Evolutionary conservation across 441 rosid species (phyloP).

Genomic region (Capsella rubella): DNA sequence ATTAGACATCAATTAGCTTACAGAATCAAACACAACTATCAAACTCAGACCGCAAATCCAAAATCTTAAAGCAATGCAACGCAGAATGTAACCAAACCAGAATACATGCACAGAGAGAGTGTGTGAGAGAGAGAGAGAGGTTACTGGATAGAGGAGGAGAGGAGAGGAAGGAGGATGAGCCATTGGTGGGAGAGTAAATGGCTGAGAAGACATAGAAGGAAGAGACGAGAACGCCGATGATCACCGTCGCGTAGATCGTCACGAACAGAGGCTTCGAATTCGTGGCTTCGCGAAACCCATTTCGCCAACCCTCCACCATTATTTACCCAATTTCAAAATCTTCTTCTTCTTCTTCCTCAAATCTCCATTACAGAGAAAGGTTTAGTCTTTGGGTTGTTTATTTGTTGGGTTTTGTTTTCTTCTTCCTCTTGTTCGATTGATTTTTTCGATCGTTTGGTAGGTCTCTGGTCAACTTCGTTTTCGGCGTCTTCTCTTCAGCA

Average conservation of each 20-base stretch:
- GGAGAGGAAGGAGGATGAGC: conserved; percentile 63
- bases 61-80: conserved; percentile 5
- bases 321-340: neutral
- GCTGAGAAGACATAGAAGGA: conserved; percentile 89
- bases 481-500: conserved; percentile 43
- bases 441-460: conserved; percentile 39
- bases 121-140: conserved; percentile 21
- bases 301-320: conserved; percentile 73
- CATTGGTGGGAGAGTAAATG: conserved; percentile 62
- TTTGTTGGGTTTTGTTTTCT: conserved; percentile 5
- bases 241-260: conserved; percentile 81
- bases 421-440: conserved; percentile 36
- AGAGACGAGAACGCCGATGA: conserved; percentile 79
- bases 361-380: conserved; percentile 36
- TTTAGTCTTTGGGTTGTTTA: neutral
- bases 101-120: neutral
- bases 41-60: conserved; percentile 2
- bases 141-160: conserved; percentile 58
- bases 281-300: conserved; percentile 69
- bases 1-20: neutral
- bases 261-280: conserved; percentile 83
- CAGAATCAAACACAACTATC: neutral
- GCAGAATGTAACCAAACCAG: conserved; percentile 8
- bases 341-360: conserved; percentile 35
- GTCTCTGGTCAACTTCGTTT: conserved; percentile 45